Conservation (phyloP, 2,329 filamentous ascomycete species). For the Penicillium fuscoglaucum region DNA sequence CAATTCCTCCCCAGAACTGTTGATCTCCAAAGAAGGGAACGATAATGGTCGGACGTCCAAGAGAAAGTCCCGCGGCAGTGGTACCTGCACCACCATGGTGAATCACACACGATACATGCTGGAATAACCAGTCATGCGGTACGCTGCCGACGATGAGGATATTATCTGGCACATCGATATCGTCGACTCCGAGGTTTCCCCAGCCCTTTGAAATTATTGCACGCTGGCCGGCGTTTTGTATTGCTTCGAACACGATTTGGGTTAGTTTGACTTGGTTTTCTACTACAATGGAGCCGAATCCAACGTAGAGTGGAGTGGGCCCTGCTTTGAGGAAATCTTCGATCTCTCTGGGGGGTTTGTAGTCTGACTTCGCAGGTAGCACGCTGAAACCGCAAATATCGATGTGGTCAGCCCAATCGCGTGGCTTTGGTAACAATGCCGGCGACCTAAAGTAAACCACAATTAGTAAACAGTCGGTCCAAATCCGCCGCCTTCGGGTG, state of each 20-base stretch:
- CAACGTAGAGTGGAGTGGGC: slow-evolving; percentile 75
- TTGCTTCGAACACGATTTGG: slow-evolving; percentile 68
- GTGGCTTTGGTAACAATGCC: slow-evolving; percentile 73
- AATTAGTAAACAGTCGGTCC: slow-evolving; percentile 7
- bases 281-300: slow-evolving; percentile 80
- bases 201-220: slow-evolving; percentile 85
- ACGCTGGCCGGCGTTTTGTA: slow-evolving; percentile 66
- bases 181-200: slow-evolving; percentile 77
- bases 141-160: slow-evolving; percentile 83
- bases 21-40: slow-evolving; percentile 88
- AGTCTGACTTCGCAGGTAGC: slow-evolving; percentile 66
- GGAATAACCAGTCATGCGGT: slow-evolving; percentile 87
- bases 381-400: slow-evolving; percentile 77
- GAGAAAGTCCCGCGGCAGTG: slow-evolving; percentile 79
- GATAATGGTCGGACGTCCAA: slow-evolving; percentile 76
- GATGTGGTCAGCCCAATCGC: slow-evolving; percentile 72
- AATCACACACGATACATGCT: slow-evolving; percentile 76
- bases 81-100: slow-evolving; percentile 89
- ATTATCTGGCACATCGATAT: slow-evolving; percentile 67
- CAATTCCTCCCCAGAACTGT: slow-evolving; percentile 79
- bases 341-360: slow-evolving; percentile 65
- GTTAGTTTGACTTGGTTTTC: slow-evolving; percentile 73
- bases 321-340: slow-evolving; percentile 66
- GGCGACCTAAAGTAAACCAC: slow-evolving; percentile 56
- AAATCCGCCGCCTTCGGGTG: neutral